These are phyloP conservation scores for Edaphochlamys debaryana DNA, from an alignment of 139 green algal species.

Conservation along the genomic window DNA sequence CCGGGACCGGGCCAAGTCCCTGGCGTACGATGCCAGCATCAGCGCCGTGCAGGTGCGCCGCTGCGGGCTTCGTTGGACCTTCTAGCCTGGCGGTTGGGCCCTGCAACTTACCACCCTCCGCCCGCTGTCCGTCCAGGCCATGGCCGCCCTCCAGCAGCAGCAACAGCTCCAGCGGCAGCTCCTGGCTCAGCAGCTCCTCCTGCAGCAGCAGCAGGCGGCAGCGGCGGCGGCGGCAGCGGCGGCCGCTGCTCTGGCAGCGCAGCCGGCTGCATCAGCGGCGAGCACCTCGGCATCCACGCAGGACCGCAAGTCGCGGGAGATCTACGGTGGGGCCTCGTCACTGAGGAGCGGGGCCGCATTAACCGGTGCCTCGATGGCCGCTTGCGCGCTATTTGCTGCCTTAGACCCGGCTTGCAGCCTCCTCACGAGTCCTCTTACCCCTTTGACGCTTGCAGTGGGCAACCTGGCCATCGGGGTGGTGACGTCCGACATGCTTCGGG, in stretches of 20 bases:
- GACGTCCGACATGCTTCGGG: conserved; percentile 75
- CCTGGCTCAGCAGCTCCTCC: conserved; percentile 27
- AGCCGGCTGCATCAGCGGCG: background rate
- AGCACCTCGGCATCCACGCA: conserved; percentile 20
- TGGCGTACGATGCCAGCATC: conserved; percentile 35
- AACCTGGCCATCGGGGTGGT: conserved; percentile 88
- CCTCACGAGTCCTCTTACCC: too few relatives aligned
- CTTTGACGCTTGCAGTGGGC: too few relatives aligned
- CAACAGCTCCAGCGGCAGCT: conserved; percentile 47
- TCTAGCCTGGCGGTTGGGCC: background rate
- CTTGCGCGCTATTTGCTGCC: too few relatives aligned
- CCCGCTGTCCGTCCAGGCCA: background rate
- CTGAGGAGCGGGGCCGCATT: too few relatives aligned
- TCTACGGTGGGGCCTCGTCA: background rate
- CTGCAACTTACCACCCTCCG: background rate
- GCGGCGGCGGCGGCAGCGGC: conserved; percentile 19
- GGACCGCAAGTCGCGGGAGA: conserved; percentile 48
- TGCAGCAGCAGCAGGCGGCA: conserved; percentile 38
- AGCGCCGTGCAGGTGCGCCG: conserved; percentile 45
- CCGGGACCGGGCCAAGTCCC: conserved; percentile 19
- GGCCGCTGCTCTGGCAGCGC: background rate
- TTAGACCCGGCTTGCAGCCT: too few relatives aligned
- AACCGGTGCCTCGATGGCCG: too few relatives aligned
- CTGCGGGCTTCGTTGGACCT: too few relatives aligned
- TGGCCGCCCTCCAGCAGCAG: conserved; percentile 50